Evolutionary conservation across 495 filamentous ascomycete species (phyloP).

Genomic region (Annulohypoxylon maeteangense): DNA sequence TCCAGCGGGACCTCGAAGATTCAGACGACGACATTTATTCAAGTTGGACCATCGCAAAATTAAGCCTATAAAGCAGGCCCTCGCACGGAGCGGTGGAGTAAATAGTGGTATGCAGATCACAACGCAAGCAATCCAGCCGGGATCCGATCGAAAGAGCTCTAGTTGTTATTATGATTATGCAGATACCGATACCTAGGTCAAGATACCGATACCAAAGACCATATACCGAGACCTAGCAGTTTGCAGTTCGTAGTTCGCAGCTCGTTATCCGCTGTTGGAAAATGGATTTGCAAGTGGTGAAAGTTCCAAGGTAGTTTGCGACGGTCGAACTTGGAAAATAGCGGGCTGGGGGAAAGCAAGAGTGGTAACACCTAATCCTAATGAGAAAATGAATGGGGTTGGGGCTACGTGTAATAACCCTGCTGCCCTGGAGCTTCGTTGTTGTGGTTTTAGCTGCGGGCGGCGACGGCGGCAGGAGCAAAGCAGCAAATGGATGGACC

Average conservation of each 20-base stretch:
- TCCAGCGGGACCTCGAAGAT: slow-evolving; percentile 71
- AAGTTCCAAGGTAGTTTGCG: slow-evolving; percentile 4
- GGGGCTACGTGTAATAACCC: slow-evolving; percentile 37
- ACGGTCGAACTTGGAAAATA: slow-evolving; percentile 15
- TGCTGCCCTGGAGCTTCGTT: slow-evolving; percentile 12
- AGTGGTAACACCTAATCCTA: slow-evolving; percentile 21
- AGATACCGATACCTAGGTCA: slow-evolving; percentile 11
- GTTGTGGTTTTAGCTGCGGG: not conserved
- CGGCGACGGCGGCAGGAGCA: not conserved
- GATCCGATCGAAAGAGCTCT: slow-evolving; percentile 12
- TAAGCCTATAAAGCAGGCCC: slow-evolving; percentile 35
- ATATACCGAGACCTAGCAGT: not conserved
- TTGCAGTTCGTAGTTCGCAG: not conserved
- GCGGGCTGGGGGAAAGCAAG: slow-evolving; percentile 29
- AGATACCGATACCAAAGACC: not conserved
- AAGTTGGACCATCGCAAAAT: slow-evolving; percentile 45
- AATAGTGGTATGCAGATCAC: slow-evolving; percentile 23
- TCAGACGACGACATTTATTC: slow-evolving; percentile 80
- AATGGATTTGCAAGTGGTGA: not conserved
- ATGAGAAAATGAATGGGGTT: slow-evolving; percentile 21
- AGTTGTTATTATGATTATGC: slow-evolving; percentile 9
- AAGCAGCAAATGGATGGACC: not conserved
- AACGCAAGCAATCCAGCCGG: slow-evolving; percentile 28
- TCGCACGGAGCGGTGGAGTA: slow-evolving; percentile 42
- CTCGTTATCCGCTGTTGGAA: not conserved